phyloP scores from a whole-genome alignment of 257 asterid species.

The Euphrasia confusa region DNA sequence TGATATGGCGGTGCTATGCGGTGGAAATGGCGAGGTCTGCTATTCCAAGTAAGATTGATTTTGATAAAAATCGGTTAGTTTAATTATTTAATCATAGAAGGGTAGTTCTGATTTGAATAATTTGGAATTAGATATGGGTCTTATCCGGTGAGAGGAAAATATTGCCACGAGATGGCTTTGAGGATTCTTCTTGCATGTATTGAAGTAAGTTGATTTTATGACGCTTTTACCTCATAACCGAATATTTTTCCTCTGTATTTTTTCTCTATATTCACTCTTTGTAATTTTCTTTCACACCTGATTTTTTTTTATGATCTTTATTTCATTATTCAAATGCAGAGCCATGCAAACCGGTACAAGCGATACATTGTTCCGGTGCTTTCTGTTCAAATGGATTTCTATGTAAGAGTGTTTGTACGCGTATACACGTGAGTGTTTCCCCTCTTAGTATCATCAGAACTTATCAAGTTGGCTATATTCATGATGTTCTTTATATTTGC shows the following conservation, averaged over 20 bases:
- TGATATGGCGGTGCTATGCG: slow-evolving; percentile 98
- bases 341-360: slow-evolving; percentile 97
- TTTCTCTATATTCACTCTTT: background rate
- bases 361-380: slow-evolving; percentile 88
- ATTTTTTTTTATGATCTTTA: background rate
- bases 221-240: slow-evolving; percentile 9
- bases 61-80: background rate
- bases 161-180: slow-evolving; percentile 98
- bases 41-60: slow-evolving; percentile 79
- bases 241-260: background rate
- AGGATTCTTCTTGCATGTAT: slow-evolving; percentile 93
- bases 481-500: background rate
- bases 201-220: slow-evolving; percentile 53
- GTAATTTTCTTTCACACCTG: background rate
- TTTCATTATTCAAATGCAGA: slow-evolving; percentile 39
- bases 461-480: background rate
- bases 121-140: slow-evolving; percentile 72
- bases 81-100: slow-evolving; percentile 13
- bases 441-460: slow-evolving; percentile 11
- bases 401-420: slow-evolving; percentile 93
- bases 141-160: slow-evolving; percentile 88
- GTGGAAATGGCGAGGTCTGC: slow-evolving; percentile 96
- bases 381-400: slow-evolving; percentile 95
- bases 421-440: slow-evolving; percentile 65
- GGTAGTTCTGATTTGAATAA: slow-evolving; percentile 24